Evolutionary conservation across 495 filamentous ascomycete species (phyloP).

Genomic region (Aspergillus ellipticus): DNA sequence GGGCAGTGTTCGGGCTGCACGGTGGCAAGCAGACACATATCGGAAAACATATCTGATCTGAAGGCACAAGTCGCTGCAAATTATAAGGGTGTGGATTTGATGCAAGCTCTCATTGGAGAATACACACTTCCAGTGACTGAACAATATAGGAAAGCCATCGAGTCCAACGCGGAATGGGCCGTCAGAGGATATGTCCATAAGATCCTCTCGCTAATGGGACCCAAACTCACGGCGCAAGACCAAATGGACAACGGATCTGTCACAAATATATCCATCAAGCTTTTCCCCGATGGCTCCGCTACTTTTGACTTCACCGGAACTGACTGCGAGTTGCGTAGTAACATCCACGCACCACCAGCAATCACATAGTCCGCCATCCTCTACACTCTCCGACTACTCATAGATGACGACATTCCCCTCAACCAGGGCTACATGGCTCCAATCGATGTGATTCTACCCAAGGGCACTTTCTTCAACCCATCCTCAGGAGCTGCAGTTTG

Average conservation of each 20-base stretch:
- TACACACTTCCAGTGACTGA: conserved; percentile 87
- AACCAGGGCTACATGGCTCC: conserved; percentile 92
- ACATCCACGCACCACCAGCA: conserved; percentile 86
- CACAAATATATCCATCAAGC: conserved; percentile 78
- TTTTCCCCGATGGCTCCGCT: conserved; percentile 79
- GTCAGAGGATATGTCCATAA: conserved; percentile 73
- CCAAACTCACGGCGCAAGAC: conserved; percentile 75
- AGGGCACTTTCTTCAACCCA: conserved; percentile 72
- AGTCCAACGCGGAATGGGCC: conserved; percentile 81
- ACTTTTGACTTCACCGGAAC: conserved; percentile 83
- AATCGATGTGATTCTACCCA: conserved; percentile 74
- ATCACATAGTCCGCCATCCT: conserved; percentile 72
- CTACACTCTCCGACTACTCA: conserved; percentile 83
- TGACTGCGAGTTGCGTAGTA: conserved; percentile 85
- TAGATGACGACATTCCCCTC: conserved; percentile 83
- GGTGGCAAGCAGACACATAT: conserved; percentile 80
- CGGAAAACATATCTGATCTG: conserved; percentile 91
- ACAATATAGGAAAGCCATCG: conserved; percentile 91
- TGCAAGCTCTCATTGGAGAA: conserved; percentile 75
- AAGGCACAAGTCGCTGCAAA: conserved; percentile 95
- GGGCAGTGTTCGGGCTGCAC: conserved; percentile 78
- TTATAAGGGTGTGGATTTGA: conserved; percentile 89
- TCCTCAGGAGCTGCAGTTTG: conserved; percentile 83
- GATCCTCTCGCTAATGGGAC: conserved; percentile 66
- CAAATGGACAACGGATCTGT: conserved; percentile 94